These are phyloP conservation scores for Diaporthe sp. DNA, from an alignment of 2,329 filamentous ascomycete genomes.

Conservation along the genomic window DNA sequence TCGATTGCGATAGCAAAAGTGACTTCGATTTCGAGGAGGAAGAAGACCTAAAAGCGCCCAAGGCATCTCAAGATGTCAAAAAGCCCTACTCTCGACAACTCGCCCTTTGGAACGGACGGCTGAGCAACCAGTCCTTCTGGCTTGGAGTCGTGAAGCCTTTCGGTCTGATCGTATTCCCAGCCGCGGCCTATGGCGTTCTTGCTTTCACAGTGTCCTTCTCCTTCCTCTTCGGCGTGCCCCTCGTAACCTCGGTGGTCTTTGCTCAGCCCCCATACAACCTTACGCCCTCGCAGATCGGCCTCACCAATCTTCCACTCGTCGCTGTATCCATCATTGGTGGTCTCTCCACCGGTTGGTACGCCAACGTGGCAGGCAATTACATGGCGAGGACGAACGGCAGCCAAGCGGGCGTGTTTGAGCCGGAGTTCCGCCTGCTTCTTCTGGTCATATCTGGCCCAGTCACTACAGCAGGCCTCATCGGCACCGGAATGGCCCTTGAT, in stretches of 20 bases:
- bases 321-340: slow-evolving; percentile 8
- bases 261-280: slow-evolving; percentile 11
- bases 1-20: not conserved
- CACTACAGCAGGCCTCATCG: slow-evolving; percentile 28
- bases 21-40: not conserved
- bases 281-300: slow-evolving; percentile 6
- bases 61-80: not conserved
- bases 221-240: slow-evolving; percentile 18
- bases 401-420: slow-evolving; percentile 27
- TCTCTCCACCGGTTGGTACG: slow-evolving; percentile 1
- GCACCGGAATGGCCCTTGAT: slow-evolving; percentile 7
- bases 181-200: slow-evolving; percentile 27
- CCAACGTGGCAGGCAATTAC: slow-evolving; percentile 1
- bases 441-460: slow-evolving; percentile 20
- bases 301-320: slow-evolving; percentile 7
- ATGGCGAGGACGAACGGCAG: slow-evolving; percentile 27
- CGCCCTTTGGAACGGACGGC: slow-evolving; percentile 22
- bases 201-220: slow-evolving; percentile 18
- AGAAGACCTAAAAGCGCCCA: not conserved
- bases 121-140: slow-evolving; percentile 35
- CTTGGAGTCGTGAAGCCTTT: slow-evolving; percentile 24
- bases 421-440: slow-evolving; percentile 32
- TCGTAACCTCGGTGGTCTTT: not conserved
- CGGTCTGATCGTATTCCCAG: slow-evolving; percentile 25
- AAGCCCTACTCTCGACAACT: slow-evolving; percentile 24